phyloP scores from a whole-genome alignment of 2,329 filamentous ascomycete genomes.

The Scedosporium dehoogii region DNA sequence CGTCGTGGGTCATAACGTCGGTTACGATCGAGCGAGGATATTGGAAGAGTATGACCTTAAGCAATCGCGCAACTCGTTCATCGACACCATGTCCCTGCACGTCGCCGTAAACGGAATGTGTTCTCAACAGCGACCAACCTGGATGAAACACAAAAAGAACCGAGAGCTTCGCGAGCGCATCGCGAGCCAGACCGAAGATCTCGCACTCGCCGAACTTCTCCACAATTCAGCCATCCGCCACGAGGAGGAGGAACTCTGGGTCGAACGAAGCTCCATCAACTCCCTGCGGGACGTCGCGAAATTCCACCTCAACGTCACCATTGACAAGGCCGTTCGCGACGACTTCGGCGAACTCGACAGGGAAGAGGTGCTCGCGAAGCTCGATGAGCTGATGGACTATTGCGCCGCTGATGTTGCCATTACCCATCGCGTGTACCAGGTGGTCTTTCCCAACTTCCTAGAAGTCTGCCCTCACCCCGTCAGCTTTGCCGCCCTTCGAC shows the following conservation, averaged over 20 bases:
- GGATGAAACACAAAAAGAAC: conserved; percentile 94
- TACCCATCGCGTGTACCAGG: conserved; percentile 88
- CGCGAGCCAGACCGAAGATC: conserved; percentile 57
- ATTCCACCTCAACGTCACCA: conserved; percentile 84
- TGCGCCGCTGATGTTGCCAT: conserved; percentile 90
- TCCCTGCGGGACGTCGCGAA: conserved; percentile 91
- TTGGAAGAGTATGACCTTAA: conserved; percentile 79
- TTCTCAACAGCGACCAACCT: conserved; percentile 87
- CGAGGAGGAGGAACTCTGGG: conserved; percentile 92
- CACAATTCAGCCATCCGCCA: conserved; percentile 58
- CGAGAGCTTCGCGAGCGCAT: conserved; percentile 74
- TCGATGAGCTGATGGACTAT: conserved; percentile 83
- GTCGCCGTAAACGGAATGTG: conserved; percentile 99
- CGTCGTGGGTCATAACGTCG: conserved; percentile 89
- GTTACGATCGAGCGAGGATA: conserved; percentile 83
- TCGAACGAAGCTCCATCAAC: conserved; percentile 88
- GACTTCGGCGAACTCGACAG: conserved; percentile 78
- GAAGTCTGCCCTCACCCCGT: conserved; percentile 91
- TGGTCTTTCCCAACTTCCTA: conserved; percentile 84
- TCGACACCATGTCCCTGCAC: conserved; percentile 97
- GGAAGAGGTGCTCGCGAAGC: conserved; percentile 54
- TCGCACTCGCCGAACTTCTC: conserved; percentile 62
- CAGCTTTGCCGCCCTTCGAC: conserved; percentile 86
- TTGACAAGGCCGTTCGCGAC: conserved; percentile 82
- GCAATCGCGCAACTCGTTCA: conserved; percentile 75